Percentiles rank a stretch among this genome's conserved stretches.
These are phyloP conservation scores for Cadophora gregata DNA, from an alignment of 2,329 filamentous ascomycete species.

Conservation along the genomic window DNA sequence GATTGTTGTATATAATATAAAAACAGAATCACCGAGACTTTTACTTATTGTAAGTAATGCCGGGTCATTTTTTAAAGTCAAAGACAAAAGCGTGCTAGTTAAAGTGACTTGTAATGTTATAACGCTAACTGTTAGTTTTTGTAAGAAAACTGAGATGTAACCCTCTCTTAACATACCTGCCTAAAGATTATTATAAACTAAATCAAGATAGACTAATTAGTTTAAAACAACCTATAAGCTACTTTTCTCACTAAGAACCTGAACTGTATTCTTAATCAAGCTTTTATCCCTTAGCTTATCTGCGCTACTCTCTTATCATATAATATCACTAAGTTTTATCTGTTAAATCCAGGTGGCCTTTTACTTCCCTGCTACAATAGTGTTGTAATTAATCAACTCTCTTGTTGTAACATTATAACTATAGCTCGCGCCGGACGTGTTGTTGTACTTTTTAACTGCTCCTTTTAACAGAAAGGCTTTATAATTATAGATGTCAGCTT, in stretches of 20 bases:
- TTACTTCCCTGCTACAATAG: constrained; percentile 59
- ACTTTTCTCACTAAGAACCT: not conserved
- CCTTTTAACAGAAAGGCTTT: constrained; percentile 72
- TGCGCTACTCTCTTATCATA: constrained; percentile 85
- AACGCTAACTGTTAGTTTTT: not conserved
- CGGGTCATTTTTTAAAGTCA: constrained; percentile 1
- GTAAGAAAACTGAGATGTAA: not conserved
- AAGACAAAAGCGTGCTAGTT: not conserved
- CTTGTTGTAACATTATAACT: constrained; percentile 66
- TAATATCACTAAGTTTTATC: constrained; percentile 72
- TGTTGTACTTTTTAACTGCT: constrained; percentile 63
- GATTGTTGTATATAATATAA: not conserved
- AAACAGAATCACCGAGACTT: not conserved
- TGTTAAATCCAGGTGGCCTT: constrained; percentile 72
- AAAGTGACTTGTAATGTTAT: not conserved
- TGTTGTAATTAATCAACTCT: constrained; percentile 77
- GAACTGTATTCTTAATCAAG: not conserved
- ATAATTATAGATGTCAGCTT: constrained; percentile 80
- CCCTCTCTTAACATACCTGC: constrained; percentile 4
- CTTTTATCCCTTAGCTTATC: constrained; percentile 52
- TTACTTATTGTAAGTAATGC: not conserved
- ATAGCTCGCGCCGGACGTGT: constrained; percentile 67
- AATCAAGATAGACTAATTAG: not conserved
- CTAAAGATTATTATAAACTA: not conserved
- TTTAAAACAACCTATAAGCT: not conserved